Evolutionary conservation across 75 land plant species (phyloP), one percentile per base, ranked within the genome.

Genomic region (Pinus tabuliformis): DNA sequence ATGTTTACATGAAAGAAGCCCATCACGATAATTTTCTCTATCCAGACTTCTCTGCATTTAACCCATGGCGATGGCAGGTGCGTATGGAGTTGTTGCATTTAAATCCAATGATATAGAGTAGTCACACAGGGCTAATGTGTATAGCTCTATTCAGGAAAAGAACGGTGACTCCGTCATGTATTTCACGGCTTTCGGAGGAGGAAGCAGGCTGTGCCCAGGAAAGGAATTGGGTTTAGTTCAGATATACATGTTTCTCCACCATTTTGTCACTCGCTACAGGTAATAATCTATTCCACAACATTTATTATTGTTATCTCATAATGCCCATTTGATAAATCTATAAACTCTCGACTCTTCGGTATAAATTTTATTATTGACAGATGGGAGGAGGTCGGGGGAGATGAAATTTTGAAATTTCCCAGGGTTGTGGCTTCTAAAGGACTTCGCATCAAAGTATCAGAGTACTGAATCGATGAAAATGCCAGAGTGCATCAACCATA

Each of bases 31-130:
- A 83, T 3, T 61, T 30, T n/a, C 66, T 86, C 17, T 94, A 90
- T 86, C 76, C 86, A 12, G 90, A 94, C 22, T 89, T 93, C 12
- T 79, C 72, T 1, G 65, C 77, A 14, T 95, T 95, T 83, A 89
- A 92, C 75, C 95, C 95, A 52, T 92, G 90, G 91, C 89, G 93
- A 81, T 92, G 93, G 91, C 70, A 76, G 86, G 88, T 83, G 56
- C 36, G n/a, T 49, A 49, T 49, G 52, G 1, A 49, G 8, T 49
- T 49, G 52, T 49, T 49, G 11, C 11, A 8, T 49, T 49, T 8
- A 49, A 49, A 49, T 49, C 11, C 11, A 49, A 49, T 0, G 9
- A 11, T 9, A 49, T 49, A 49, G 52, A 62, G 68, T 28, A 5
- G 28, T 1, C 30, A 57, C n/a, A 37, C 22, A 70, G 21, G 22